A percentile compares a stretch with the other conserved stretches of the same genome.
These are phyloP conservation scores for Penicillium capsulatum DNA, from an alignment of 2,329 filamentous ascomycete genomes.

Conservation along the genomic window DNA sequence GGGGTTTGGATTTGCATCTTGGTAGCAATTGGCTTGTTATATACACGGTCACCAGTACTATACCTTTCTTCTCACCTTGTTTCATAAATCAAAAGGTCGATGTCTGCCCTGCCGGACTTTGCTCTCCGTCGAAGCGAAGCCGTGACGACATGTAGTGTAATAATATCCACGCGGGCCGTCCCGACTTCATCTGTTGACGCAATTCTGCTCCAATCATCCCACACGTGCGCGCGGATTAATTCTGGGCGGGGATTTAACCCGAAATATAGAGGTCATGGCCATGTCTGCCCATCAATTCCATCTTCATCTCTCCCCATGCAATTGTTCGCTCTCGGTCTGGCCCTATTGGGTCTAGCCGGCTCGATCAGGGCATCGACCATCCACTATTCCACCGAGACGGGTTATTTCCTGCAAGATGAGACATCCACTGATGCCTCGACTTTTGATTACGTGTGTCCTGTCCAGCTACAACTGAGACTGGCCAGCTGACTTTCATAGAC, in stretches of 20 bases:
- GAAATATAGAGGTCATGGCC: too few species aligned
- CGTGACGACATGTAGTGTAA: too few species aligned
- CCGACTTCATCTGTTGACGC: too few species aligned
- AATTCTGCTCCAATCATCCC: too few species aligned
- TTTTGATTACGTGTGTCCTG: conserved; percentile 45
- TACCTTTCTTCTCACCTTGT: conserved; percentile 12
- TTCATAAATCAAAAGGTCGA: conserved; percentile 15
- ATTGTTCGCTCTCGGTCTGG: conserved; percentile 70
- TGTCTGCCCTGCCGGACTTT: too few species aligned
- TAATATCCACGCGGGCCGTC: too few species aligned
- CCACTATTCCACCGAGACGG: conserved; percentile 42
- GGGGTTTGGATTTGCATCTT: conserved; percentile 25
- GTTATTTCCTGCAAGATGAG: conserved; percentile 50
- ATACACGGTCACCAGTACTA: conserved; percentile 27
- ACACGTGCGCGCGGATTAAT: too few species aligned
- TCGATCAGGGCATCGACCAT: conserved; percentile 54
- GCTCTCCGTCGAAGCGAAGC: too few species aligned
- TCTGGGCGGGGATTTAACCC: too few species aligned
- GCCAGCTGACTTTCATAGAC: conserved; percentile 25
- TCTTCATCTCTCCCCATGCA: conserved; percentile 19
- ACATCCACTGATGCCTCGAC: conserved; percentile 41
- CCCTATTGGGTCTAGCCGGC: conserved; percentile 66
- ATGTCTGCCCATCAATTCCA: background rate
- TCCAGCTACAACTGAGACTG: background rate
- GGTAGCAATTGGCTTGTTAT: conserved; percentile 28